Conservation (phyloP, 2,329 filamentous ascomycete genomes). For the Cytospora mali region DNA sequence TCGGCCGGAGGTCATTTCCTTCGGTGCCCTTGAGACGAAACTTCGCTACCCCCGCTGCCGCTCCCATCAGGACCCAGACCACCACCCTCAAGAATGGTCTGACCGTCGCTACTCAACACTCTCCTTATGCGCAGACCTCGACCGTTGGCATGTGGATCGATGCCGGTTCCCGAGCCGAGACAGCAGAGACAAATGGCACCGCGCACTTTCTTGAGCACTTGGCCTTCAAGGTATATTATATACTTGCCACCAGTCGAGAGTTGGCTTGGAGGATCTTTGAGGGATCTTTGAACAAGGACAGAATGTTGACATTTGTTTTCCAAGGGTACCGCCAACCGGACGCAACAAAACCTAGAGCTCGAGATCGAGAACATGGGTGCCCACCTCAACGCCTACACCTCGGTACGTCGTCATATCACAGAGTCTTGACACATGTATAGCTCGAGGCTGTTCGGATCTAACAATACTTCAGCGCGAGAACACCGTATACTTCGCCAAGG, state of each 20-base stretch:
- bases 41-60: conserved; percentile 81
- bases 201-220: conserved; percentile 99
- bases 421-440: background rate
- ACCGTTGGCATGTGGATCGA: conserved; percentile 99
- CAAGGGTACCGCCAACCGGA: conserved; percentile 89
- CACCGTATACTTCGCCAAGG: conserved; percentile 99
- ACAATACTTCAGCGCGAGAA: conserved; percentile 77
- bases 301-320: conserved; percentile 1
- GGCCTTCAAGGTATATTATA: conserved; percentile 87
- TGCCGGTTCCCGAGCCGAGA: conserved; percentile 96
- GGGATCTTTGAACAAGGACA: too few species aligned
- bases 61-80: conserved; percentile 81
- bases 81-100: conserved; percentile 97
- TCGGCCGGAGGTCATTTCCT: conserved; percentile 83
- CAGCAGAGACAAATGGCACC: conserved; percentile 97
- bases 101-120: conserved; percentile 97
- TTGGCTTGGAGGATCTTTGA: conserved; percentile 5
- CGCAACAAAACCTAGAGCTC: conserved; percentile 95
- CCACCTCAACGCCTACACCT: conserved; percentile 99
- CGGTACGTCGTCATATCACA: conserved; percentile 64
- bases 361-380: conserved; percentile 99
- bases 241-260: background rate
- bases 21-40: conserved; percentile 79
- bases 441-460: conserved; percentile 29
- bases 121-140: conserved; percentile 96